Percentiles rank a stretch among this genome's conserved stretches.
These are phyloP conservation scores for Solanum chilense DNA, from an alignment of 257 asterid genomes.

Conservation along the genomic window DNA sequence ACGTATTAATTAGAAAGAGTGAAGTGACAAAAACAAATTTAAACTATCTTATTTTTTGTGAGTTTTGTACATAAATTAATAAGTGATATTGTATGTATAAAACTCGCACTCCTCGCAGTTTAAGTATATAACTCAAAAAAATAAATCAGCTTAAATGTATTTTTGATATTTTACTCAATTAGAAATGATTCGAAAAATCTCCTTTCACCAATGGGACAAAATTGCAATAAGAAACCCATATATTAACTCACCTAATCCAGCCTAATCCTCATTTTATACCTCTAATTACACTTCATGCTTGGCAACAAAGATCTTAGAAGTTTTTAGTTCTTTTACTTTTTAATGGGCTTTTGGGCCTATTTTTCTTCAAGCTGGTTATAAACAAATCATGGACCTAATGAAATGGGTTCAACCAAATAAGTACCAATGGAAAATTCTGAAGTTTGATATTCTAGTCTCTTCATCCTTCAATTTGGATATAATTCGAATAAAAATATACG, in stretches of 20 bases:
- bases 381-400: too few relatives aligned
- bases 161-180: background rate
- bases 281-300: background rate
- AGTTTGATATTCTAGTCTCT: background rate
- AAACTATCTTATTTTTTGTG: too few relatives aligned
- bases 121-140: too few relatives aligned
- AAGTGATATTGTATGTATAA: too few relatives aligned
- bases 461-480: background rate
- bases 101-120: too few relatives aligned
- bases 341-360: background rate
- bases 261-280: background rate
- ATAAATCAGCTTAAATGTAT: too few relatives aligned
- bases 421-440: too few relatives aligned
- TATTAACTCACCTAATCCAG: background rate
- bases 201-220: background rate
- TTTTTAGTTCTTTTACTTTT: too few relatives aligned
- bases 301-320: too few relatives aligned
- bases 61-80: background rate
- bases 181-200: background rate
- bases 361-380: background rate
- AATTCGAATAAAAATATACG: too few relatives aligned
- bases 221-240: background rate
- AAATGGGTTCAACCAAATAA: too few relatives aligned
- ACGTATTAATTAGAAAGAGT: background rate
- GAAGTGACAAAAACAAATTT: background rate